Conservation (phyloP, 768 basidiomycete genomes). For the Hericium erinaceus region DNA sequence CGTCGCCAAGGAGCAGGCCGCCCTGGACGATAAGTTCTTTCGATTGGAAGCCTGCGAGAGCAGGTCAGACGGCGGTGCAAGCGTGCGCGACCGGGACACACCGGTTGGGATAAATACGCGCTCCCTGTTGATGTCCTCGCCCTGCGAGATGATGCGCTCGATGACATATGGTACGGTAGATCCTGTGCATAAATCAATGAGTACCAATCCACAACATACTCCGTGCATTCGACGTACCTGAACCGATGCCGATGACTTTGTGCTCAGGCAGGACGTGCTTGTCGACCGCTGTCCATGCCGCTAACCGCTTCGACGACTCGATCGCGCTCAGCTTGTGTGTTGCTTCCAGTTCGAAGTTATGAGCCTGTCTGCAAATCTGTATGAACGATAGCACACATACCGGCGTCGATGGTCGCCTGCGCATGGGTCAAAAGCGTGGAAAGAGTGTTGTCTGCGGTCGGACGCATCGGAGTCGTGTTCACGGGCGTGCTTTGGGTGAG, state of each 20-base stretch:
- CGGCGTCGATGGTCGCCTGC: neutral
- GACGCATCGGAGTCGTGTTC: neutral
- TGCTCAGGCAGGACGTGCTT: slow-evolving; percentile 75
- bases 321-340: slow-evolving; percentile 32
- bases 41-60: slow-evolving; percentile 75
- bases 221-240: too few species aligned
- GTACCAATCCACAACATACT: too few species aligned
- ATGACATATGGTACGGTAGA: slow-evolving; percentile 97
- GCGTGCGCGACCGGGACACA: slow-evolving; percentile 18
- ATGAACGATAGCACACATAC: neutral
- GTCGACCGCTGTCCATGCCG: slow-evolving; percentile 93
- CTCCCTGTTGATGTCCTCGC: slow-evolving; percentile 58
- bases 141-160: slow-evolving; percentile 85
- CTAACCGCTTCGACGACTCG: slow-evolving; percentile 81
- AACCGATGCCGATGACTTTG: slow-evolving; percentile 82
- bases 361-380: neutral
- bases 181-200: too few species aligned
- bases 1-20: slow-evolving; percentile 73
- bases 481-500: neutral
- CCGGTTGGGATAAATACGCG: slow-evolving; percentile 90
- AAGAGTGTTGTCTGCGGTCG: neutral
- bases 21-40: slow-evolving; percentile 87
- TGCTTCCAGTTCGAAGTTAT: neutral
- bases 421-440: neutral
- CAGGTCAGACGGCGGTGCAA: too few species aligned